A percentile compares a stretch with the other conserved stretches of the same genome.
Evolutionary conservation across 495 filamentous ascomycete species (phyloP).

Genomic region (Penicillium mononematosum): DNA sequence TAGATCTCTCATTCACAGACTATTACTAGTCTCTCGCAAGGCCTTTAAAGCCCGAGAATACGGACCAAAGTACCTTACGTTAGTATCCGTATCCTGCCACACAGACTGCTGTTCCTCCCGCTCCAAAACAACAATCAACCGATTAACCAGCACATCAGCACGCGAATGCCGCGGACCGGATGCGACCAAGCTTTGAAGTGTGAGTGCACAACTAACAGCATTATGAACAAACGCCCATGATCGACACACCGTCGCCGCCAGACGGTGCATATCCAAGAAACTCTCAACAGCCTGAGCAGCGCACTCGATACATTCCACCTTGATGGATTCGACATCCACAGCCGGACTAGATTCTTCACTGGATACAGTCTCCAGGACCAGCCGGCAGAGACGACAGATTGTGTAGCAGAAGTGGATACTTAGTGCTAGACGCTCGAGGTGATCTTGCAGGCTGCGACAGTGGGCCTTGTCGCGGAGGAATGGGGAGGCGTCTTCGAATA

Average conservation of each 20-base stretch:
- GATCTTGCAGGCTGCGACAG: constrained; percentile 43
- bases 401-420: constrained; percentile 23
- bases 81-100: constrained; percentile 27
- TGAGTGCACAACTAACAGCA: constrained; percentile 26
- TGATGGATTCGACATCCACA: background rate
- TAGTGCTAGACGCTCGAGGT: constrained; percentile 49
- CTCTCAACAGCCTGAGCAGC: constrained; percentile 12
- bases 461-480: constrained; percentile 40
- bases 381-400: constrained; percentile 19
- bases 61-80: constrained; percentile 27
- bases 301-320: background rate
- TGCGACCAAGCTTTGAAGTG: constrained; percentile 9
- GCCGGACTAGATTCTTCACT: background rate
- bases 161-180: background rate
- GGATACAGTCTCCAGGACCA: constrained; percentile 9
- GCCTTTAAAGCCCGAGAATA: constrained; percentile 27
- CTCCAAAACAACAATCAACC: constrained; percentile 20
- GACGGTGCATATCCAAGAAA: constrained; percentile 26
- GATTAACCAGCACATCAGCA: constrained; percentile 4
- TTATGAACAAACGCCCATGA: constrained; percentile 29
- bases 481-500: constrained; percentile 42
- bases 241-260: constrained; percentile 19
- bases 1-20: background rate
- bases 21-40: constrained; percentile 5
- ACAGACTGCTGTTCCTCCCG: constrained; percentile 22